Percentiles rank a stretch among this genome's conserved stretches.
Evolutionary conservation across 1,284 basidiomycete species (phyloP).

Genomic region (Austroboletus niveus): DNA sequence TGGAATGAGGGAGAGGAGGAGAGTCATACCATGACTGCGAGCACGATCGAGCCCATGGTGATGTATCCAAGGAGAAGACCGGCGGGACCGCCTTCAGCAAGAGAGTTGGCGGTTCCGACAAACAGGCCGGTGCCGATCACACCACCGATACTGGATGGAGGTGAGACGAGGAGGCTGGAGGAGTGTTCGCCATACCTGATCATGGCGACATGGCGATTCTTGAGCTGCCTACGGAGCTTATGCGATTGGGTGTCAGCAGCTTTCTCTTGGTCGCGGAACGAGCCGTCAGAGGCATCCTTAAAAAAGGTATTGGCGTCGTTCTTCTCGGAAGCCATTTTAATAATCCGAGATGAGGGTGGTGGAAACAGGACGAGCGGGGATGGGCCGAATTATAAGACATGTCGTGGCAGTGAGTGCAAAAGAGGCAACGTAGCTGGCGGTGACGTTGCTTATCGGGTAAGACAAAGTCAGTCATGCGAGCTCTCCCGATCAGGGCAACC

Average conservation of each 20-base stretch:
- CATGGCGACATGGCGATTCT: conserved; percentile 70
- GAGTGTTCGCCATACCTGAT: conserved; percentile 45
- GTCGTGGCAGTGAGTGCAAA: too few relatives aligned
- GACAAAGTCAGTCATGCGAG: too few relatives aligned
- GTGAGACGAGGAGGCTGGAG: background rate
- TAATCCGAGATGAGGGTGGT: background rate
- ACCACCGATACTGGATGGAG: conserved; percentile 52
- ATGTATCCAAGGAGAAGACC: conserved; percentile 67
- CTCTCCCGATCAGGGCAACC: too few relatives aligned
- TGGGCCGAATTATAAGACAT: background rate
- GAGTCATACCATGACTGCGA: conserved; percentile 49
- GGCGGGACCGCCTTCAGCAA: conserved; percentile 56
- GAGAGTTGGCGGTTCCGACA: conserved; percentile 59
- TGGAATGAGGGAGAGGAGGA: background rate
- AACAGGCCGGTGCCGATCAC: conserved; percentile 77
- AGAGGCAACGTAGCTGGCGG: too few relatives aligned
- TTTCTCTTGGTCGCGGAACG: conserved; percentile 23
- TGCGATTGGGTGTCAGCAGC: conserved; percentile 2
- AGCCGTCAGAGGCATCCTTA: conserved; percentile 14
- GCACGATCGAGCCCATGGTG: conserved; percentile 62
- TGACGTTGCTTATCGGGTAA: too few relatives aligned
- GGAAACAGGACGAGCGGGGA: too few relatives aligned
- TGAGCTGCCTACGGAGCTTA: conserved; percentile 54
- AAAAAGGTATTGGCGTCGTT: background rate
- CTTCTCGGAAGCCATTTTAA: conserved; percentile 24